Evolutionary conservation across 495 filamentous ascomycete species (phyloP), one percentile per base, ranked within the genome.

Genomic region (Podospora sp.): DNA sequence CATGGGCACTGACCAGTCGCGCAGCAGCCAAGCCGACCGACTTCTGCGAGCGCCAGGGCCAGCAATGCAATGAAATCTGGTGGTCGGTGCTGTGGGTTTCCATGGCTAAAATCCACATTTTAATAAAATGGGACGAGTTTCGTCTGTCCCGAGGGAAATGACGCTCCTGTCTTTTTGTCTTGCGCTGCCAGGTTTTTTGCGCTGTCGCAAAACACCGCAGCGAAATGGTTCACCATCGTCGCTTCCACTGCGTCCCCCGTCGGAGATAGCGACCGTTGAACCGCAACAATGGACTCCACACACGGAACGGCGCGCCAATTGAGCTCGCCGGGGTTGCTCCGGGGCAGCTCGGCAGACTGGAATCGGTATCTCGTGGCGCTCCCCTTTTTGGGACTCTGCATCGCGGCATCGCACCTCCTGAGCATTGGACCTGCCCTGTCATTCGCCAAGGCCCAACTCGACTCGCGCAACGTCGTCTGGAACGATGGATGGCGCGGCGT

Each of bases 391-490:
- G 64, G 36, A 6, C 40, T 66, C 24, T 60, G 50, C 25, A 36
- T 66, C n/a, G 36, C 29, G 11, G 64, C 64, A 22, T 66, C 26
- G 18, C 16, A 18, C 24, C 2, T 66, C 24, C 40, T 66, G 36
- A 35, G 26, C 27, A 52, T 49, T 0, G 8, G 25, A 9, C 20
- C 35, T 4, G 56, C 64, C 0, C 12, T 60, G 11, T 57, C 55
- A n/a, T 33, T 35, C n/a, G 64, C 64, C 24, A 49, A 20, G 7
- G 55, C 22, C 1, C 55, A 60, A 16, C 20, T 66, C 21, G 53
- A 66, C 22, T 35, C 25, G 26, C 36, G 64, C 22, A 26, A 66
- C n/a, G 18, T 66, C 24, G 25, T 51, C n/a, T 66, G 64, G 64
- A 57, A 50, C 40, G 21, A 20, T 1, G 64, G 64, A 3, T 27